Percentiles rank a stretch among this genome's conserved stretches.
phyloP scores from a whole-genome alignment of 768 basidiomycete genomes.

The Phaffia tasmanica region DNA sequence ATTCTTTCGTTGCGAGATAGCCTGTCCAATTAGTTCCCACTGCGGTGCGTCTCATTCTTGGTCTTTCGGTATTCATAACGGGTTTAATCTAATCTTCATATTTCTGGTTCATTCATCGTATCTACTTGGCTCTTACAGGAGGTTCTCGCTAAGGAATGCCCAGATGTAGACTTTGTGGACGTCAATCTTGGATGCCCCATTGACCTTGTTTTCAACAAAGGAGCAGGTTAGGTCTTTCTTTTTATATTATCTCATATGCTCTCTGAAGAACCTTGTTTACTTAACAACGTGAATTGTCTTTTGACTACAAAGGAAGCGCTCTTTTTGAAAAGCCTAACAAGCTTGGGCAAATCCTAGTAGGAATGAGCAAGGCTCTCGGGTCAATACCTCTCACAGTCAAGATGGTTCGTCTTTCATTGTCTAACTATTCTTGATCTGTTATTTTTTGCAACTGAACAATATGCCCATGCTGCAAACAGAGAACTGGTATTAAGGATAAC shows the following conservation, averaged over 20 bases:
- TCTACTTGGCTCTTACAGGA: constrained; percentile 40
- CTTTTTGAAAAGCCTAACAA: constrained; percentile 70
- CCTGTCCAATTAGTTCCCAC: constrained; percentile 61
- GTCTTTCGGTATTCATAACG: neutral
- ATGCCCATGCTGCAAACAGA: constrained; percentile 29
- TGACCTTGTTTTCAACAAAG: constrained; percentile 42
- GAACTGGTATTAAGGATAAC: constrained; percentile 79
- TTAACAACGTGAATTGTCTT: neutral
- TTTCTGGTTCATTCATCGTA: neutral
- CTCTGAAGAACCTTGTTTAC: neutral
- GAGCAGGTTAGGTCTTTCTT: constrained; percentile 10
- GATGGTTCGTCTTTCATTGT: constrained; percentile 32
- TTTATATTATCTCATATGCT: neutral
- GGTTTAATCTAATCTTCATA: neutral
- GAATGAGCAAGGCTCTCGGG: constrained; percentile 83
- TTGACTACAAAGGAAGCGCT: constrained; percentile 60
- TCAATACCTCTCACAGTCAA: constrained; percentile 62
- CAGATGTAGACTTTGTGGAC: constrained; percentile 76
- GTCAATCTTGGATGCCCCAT: constrained; percentile 73
- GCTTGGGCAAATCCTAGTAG: constrained; percentile 72
- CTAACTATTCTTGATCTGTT: neutral
- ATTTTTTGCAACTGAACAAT: neutral
- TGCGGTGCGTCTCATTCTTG: constrained; percentile 38
- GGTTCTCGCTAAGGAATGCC: constrained; percentile 58
- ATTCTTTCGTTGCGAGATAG: neutral